Base-by-base conservation (phyloP, 2,329 filamentous ascomycete species). In the Colletotrichum sp. region DNA sequence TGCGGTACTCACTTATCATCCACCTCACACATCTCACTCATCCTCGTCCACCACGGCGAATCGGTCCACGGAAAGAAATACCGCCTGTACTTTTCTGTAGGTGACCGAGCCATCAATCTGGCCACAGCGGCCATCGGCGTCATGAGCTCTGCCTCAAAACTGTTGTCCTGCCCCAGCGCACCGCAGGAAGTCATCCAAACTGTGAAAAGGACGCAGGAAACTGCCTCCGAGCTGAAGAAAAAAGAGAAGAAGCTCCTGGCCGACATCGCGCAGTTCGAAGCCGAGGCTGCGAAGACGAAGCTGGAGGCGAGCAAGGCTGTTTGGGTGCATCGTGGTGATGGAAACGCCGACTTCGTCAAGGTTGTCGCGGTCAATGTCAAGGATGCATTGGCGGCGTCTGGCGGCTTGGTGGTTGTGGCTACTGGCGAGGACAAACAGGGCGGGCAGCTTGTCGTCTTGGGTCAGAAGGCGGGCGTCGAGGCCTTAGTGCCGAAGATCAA, bases 11-110 rank as follows among this genome's bases (percentile, higher is more conserved):
- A 83, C 18, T 76, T 83, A 0, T 76, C 79, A 0, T 80, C 82
- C 55, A 83, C 82, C 3, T 83, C 82, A 0, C 82, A 83, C 60
- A 79, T 83, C 8, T 77, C 78, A 1, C 81, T 83, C 15, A 78
- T 83, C 16, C 71, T 83, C 0, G 71, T 83, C 4, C 80, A 80
- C 3, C 77, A 79, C 10, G 80, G 79, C 2, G 80, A 83, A 13
- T 77, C 80, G 1, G 80, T 83, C 1, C 82, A 82, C 5, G 80
- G 80, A 0, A 83, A 80, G n/a, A 82, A 82, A 64, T 82, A 78
- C 3, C 81, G 82, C 1, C 70, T 83, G 1, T 82, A 79, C 6
- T 83, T 83, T 60, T 80, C 80, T 1, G 75, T 78, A 0, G 82
- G 82, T 0, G 81, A 83, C 6, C 76, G 81, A 9, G 82, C 80